phyloP scores from a whole-genome alignment of 768 basidiomycete genomes.

The Kwoniella sp. region DNA sequence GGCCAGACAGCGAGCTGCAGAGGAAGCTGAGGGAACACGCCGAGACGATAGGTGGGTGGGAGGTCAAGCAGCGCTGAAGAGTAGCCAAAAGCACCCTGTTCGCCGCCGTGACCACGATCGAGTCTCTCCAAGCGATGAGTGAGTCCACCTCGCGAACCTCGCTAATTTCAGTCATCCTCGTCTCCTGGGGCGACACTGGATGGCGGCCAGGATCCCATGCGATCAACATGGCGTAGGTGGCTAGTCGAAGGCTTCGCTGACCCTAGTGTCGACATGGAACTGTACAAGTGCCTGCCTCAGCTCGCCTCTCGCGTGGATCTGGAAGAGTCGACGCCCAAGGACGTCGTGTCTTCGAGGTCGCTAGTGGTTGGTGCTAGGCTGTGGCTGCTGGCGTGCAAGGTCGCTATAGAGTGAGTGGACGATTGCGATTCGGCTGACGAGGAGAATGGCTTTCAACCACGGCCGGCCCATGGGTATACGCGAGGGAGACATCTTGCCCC shows the following conservation, averaged over 20 bases:
- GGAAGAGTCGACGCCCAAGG: too few relatives aligned
- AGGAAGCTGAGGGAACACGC: constrained; percentile 14
- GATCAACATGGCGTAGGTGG: constrained; percentile 23
- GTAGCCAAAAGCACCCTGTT: constrained; percentile 9
- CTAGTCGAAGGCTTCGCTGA: too few relatives aligned
- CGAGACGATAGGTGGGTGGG: constrained; percentile 14
- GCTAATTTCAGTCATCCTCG: constrained; percentile 17
- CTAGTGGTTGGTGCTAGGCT: constrained; percentile 14
- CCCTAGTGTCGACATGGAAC: constrained; percentile 18
- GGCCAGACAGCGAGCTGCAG: constrained; percentile 10
- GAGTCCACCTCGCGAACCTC: background rate
- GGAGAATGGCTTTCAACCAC: constrained; percentile 18
- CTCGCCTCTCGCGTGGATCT: background rate
- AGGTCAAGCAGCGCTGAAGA: background rate
- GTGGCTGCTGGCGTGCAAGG: constrained; percentile 12
- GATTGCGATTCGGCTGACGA: background rate
- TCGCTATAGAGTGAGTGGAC: constrained; percentile 18
- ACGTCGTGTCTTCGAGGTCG: background rate
- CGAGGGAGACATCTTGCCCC: constrained; percentile 6
- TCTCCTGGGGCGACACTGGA: constrained; percentile 21
- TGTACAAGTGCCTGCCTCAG: constrained; percentile 13
- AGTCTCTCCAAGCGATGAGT: constrained; percentile 23
- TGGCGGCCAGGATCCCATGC: constrained; percentile 17
- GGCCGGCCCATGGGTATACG: constrained; percentile 8
- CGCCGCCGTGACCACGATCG: constrained; percentile 11